Base-by-base conservation (phyloP, 192 early-diverging fungal genomes). In the Rhizophagus prolifer region DNA sequence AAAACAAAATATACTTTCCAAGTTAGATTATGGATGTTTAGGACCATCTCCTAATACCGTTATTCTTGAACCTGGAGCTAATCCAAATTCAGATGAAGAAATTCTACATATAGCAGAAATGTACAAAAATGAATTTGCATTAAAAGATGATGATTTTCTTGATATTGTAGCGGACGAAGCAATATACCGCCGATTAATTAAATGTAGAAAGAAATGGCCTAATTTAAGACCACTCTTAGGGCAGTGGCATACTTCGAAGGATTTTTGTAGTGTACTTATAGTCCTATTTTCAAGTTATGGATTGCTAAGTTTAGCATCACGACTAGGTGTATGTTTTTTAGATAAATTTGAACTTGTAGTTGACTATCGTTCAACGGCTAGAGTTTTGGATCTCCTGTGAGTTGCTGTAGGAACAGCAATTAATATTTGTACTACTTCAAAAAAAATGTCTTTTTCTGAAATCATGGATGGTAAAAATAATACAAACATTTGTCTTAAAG, bases 341-440 rank as follows among this genome's bases (percentile, higher is more conserved):
- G 72, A 74, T 61, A 74, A 74, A 74, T 62, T 61, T 25, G 72
- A 74, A 74, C 36, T 58, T 10, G 58, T 74, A 10, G 34, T 61
- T 26, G 44, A 74, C 21, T 74, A 74, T 74, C 10, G 25, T 58
- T 14, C 34, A 19, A 74, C n/a, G 21, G 25, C n/a, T 74, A 3
- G 25, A 30, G 72, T 74, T 46, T 36, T 74, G 9, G 58, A 74
- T 41, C 21, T 61, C 16, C 36, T 74, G 36, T 74, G 72, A 36
- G 38, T 61, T 50, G 58, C 54, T 16, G 14, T 62, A 19, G 6
- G 59, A 61, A 59, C 62, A 41, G 54, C 72, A 41, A 54, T 74
- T 25, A 41, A 38, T 38, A 0, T 38, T 38, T 21, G 1, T 31
- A 61, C 10, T 74, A 61, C 0, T 74, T 74, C 36, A 46, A 59